Conservation (phyloP, 2,329 filamentous ascomycete genomes). For the Xylariaceae sp. region DNA sequence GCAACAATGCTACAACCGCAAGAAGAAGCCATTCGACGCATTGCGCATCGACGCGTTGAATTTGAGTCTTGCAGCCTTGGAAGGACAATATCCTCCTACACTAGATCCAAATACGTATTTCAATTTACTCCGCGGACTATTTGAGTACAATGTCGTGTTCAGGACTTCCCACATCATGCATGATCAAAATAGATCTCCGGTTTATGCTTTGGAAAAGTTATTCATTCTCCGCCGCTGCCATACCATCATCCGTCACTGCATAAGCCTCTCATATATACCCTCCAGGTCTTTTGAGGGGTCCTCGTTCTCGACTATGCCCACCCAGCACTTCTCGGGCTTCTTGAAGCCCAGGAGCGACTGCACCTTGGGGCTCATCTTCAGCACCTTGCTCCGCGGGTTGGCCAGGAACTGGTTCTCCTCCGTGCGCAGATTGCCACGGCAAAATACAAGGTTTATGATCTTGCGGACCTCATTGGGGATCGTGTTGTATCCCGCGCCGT, state of each 20-base stretch:
- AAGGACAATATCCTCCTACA: too few relatives aligned
- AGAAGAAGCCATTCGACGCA: too few relatives aligned
- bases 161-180: too few relatives aligned
- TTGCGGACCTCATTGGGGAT: slow-evolving; percentile 4
- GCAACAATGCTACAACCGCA: too few relatives aligned
- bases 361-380: slow-evolving; percentile 9
- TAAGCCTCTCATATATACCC: slow-evolving; percentile 4
- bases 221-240: neutral
- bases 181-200: too few relatives aligned
- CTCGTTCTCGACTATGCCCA: slow-evolving; percentile 5
- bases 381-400: slow-evolving; percentile 4
- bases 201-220: too few relatives aligned
- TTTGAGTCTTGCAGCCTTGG: too few relatives aligned
- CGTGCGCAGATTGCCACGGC: slow-evolving; percentile 2
- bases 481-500: slow-evolving; percentile 6
- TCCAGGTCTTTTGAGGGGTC: slow-evolving; percentile 6
- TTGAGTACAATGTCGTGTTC: too few relatives aligned
- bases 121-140: too few relatives aligned
- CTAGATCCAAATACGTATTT: too few relatives aligned
- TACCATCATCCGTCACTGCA: neutral
- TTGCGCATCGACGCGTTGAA: too few relatives aligned
- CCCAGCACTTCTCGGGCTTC: slow-evolving; percentile 3
- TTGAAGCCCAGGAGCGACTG: slow-evolving; percentile 7
- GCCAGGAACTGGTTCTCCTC: slow-evolving; percentile 7
- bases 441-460: slow-evolving; percentile 5